These are phyloP conservation scores for Colletotrichum caudatum DNA, from an alignment of 2,329 filamentous ascomycete species.

Conservation along the genomic window DNA sequence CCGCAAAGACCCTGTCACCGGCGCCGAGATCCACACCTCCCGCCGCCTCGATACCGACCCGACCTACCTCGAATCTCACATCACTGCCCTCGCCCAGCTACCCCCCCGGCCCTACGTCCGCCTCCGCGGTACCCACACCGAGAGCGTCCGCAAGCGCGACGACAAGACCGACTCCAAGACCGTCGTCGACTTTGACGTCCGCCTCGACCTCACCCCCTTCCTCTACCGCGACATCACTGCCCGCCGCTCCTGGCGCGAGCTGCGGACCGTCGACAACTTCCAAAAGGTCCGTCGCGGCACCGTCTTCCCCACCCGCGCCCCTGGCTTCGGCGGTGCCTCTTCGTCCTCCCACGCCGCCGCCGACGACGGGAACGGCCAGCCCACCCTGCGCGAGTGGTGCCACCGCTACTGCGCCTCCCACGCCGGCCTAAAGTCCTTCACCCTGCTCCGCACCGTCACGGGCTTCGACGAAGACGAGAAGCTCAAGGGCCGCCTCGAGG, in stretches of 20 bases:
- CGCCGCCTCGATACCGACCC: constrained; percentile 59
- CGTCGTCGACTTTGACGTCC: constrained; percentile 70
- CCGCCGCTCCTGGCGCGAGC: constrained; percentile 55
- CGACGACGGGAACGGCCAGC: constrained; percentile 22
- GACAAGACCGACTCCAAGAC: constrained; percentile 60
- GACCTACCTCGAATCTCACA: constrained; percentile 57
- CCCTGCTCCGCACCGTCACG: constrained; percentile 63
- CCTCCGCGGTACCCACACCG: constrained; percentile 65
- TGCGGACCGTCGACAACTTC: constrained; percentile 67
- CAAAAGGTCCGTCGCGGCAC: constrained; percentile 76
- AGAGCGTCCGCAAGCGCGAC: constrained; percentile 56
- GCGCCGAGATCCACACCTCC: constrained; percentile 59
- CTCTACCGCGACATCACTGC: constrained; percentile 61
- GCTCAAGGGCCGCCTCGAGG: constrained; percentile 60
- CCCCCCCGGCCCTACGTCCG: constrained; percentile 67
- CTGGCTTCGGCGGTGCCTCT: constrained; percentile 53
- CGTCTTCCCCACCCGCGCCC: constrained; percentile 64
- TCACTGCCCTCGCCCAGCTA: constrained; percentile 57
- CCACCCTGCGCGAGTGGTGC: constrained; percentile 68
- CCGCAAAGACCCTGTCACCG: constrained; percentile 49
- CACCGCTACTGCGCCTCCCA: constrained; percentile 72
- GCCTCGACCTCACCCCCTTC: constrained; percentile 69
- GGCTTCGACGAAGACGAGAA: constrained; percentile 72
- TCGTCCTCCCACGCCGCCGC: constrained; percentile 21
- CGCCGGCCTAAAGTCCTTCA: constrained; percentile 68